phyloP scores from a whole-genome alignment of 176 grass and related monocot species.

The Raddia distichophylla region DNA sequence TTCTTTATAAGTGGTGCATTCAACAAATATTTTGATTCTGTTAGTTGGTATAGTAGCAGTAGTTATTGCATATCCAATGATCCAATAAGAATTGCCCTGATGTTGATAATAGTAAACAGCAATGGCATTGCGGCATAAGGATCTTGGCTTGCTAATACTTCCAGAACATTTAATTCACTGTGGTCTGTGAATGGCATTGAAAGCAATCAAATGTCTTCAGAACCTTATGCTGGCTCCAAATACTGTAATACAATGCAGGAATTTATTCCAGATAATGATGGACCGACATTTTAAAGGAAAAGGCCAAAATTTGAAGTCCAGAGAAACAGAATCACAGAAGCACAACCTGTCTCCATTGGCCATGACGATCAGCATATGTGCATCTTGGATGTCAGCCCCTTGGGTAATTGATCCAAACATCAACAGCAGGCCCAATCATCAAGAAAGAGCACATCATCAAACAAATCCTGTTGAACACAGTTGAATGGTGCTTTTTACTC shows the following conservation, averaged over 20 bases:
- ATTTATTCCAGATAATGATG: conserved; percentile 73
- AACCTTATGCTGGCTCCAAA: conserved; percentile 63
- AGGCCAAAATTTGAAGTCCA: conserved; percentile 58
- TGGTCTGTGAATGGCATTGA: conserved; percentile 48
- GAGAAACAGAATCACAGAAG: conserved; percentile 49
- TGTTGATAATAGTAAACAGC: conserved; percentile 24
- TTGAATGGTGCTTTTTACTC: conserved; percentile 9
- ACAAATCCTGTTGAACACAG: conserved; percentile 35
- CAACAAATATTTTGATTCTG: conserved; percentile 28
- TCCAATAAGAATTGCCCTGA: conserved; percentile 21
- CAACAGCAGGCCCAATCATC: conserved; percentile 42
- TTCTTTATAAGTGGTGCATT: conserved; percentile 2
- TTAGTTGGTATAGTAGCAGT: conserved; percentile 17
- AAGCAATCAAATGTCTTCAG: conserved; percentile 59
- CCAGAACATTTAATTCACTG: conserved; percentile 52
- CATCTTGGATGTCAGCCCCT: conserved; percentile 57
- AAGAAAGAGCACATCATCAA: conserved; percentile 37
- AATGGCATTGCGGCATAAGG: background rate
- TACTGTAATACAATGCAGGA: conserved; percentile 52
- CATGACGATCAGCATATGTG: conserved; percentile 50
- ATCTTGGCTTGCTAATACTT: conserved; percentile 48
- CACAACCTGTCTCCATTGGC: conserved; percentile 43
- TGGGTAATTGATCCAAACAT: conserved; percentile 45
- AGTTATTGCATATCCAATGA: conserved; percentile 38
- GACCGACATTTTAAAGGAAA: conserved; percentile 53